phyloP scores from a whole-genome alignment of 2,329 filamentous ascomycete genomes.

The Cadophora sp. region DNA sequence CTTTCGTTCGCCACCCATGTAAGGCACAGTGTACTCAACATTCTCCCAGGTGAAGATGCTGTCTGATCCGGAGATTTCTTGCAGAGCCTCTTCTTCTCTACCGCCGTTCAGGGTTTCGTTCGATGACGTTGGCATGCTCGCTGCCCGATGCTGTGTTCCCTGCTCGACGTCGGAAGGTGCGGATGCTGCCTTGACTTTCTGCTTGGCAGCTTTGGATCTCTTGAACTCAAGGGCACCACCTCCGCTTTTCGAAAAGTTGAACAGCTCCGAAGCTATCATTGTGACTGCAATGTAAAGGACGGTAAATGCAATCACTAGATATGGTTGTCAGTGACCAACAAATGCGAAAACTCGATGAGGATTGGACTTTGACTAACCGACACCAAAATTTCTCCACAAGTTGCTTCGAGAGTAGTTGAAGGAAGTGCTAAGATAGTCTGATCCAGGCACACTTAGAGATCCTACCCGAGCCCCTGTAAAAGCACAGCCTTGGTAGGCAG shows the following conservation, averaged over 20 bases:
- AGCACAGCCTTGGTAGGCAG: conserved; percentile 66
- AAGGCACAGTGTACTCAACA: conserved; percentile 76
- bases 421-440: conserved; percentile 58
- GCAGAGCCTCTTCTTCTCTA: conserved; percentile 50
- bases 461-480: conserved; percentile 63
- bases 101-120: conserved; percentile 29
- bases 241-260: conserved; percentile 66
- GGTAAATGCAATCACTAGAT: conserved; percentile 70
- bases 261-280: conserved; percentile 70
- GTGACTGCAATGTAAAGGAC: conserved; percentile 78
- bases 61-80: conserved; percentile 61
- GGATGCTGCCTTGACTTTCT: conserved; percentile 53
- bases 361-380: conserved; percentile 42
- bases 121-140: conserved; percentile 45
- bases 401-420: conserved; percentile 64
- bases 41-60: conserved; percentile 75
- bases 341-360: not conserved
- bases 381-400: conserved; percentile 71
- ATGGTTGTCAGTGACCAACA: conserved; percentile 1
- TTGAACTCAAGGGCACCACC: conserved; percentile 77
- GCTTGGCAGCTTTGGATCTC: conserved; percentile 66
- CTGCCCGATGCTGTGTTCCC: conserved; percentile 35
- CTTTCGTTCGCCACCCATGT: conserved; percentile 64
- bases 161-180: conserved; percentile 62
- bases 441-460: conserved; percentile 57